Percentiles rank a stretch among this genome's conserved stretches.
These are phyloP conservation scores for Globisporangium canariense DNA, from an alignment of 352 stramenopile species.

Conservation along the genomic window DNA sequence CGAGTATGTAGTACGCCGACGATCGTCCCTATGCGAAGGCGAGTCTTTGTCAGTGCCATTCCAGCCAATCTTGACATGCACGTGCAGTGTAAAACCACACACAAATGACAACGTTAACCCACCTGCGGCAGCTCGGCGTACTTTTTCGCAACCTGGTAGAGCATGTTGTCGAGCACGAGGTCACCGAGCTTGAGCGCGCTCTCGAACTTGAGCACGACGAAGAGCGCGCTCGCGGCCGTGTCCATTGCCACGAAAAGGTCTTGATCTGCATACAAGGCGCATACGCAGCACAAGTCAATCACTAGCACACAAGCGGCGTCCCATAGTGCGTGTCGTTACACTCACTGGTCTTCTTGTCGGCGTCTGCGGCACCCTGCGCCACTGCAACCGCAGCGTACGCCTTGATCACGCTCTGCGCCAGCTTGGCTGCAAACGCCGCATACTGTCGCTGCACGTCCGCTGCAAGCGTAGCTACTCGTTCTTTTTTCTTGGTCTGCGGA, in stretches of 20 bases:
- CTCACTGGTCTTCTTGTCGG: conserved; percentile 20
- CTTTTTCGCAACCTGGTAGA: conserved; percentile 81
- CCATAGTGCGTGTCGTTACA: not conserved
- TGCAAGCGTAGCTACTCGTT: not conserved
- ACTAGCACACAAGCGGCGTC: not conserved
- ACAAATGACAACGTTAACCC: conserved; percentile 1
- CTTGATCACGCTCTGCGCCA: conserved; percentile 63
- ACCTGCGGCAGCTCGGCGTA: conserved; percentile 51
- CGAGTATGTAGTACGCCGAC: conserved; percentile 35
- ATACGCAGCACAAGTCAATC: not conserved
- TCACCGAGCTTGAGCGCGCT: conserved; percentile 43
- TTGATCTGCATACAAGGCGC: conserved; percentile 16
- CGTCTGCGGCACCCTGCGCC: not conserved
- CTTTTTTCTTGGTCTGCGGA: not conserved
- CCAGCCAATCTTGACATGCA: not conserved
- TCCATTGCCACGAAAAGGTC: conserved; percentile 42
- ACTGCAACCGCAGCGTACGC: conserved; percentile 29
- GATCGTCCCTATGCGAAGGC: conserved; percentile 5
- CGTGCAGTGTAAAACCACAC: not conserved
- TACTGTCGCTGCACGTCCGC: conserved; percentile 23
- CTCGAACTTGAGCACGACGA: conserved; percentile 44
- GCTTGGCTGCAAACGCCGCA: conserved; percentile 47
- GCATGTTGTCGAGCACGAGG: conserved; percentile 70
- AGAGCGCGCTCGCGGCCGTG: conserved; percentile 49
- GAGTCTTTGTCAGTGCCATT: not conserved